Percentiles rank a stretch among this genome's conserved stretches.
Evolutionary conservation across 805 yeast genomes (phyloP).

Genomic region (Lachancea sp.): DNA sequence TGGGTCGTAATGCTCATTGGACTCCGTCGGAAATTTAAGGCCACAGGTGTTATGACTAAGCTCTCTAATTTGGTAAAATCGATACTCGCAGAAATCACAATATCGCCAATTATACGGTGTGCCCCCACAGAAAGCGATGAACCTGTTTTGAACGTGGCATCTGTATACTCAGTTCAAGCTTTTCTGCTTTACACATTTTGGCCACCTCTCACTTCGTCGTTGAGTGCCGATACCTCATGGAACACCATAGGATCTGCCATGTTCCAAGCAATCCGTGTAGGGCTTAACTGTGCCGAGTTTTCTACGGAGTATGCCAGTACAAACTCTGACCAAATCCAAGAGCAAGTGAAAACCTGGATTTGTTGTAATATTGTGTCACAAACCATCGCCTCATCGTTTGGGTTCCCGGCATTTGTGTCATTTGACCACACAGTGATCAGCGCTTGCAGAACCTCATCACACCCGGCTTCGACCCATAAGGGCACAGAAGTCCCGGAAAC

Average conservation of each 20-base stretch:
- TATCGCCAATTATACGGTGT: constrained; percentile 82
- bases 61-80: constrained; percentile 68
- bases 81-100: constrained; percentile 78
- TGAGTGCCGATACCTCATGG: constrained; percentile 95
- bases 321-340: constrained; percentile 44
- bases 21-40: constrained; percentile 49
- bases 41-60: constrained; percentile 44
- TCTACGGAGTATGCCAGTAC: constrained; percentile 47
- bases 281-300: constrained; percentile 76
- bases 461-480: constrained; percentile 13
- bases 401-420: constrained; percentile 88
- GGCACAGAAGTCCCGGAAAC: constrained; percentile 43
- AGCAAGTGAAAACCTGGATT: constrained; percentile 89
- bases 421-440: constrained; percentile 65
- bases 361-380: constrained; percentile 87
- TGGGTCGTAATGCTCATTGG: constrained; percentile 92
- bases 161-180: constrained; percentile 93
- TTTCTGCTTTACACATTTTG: constrained; percentile 81
- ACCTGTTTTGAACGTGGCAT: constrained; percentile 79
- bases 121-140: constrained; percentile 73
- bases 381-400: constrained; percentile 84
- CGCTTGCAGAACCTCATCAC: constrained; percentile 37
- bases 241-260: constrained; percentile 89
- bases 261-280: constrained; percentile 87
- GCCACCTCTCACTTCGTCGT: constrained; percentile 94